Conservation (phyloP, 2,329 filamentous ascomycete genomes). For the Sclerotinia glacialis region DNA sequence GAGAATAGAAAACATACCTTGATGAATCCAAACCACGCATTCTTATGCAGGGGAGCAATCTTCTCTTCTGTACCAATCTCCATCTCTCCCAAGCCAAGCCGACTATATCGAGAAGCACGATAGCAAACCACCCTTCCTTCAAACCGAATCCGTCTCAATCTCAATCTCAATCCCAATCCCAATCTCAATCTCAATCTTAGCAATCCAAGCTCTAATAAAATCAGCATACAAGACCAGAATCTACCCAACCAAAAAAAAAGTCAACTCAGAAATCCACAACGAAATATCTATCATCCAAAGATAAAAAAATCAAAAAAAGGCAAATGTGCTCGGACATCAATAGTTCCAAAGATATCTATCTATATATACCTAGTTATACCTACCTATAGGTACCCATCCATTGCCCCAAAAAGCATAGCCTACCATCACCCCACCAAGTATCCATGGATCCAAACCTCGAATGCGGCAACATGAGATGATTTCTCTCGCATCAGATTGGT, state of each 20-base stretch:
- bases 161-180: not conserved
- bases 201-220: not conserved
- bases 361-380: not conserved
- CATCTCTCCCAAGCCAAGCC: not conserved
- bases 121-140: not conserved
- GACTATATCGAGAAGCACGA: not conserved
- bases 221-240: too few species aligned
- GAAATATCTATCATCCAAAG: not conserved
- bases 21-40: slow-evolving; percentile 37
- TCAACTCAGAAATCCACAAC: not conserved
- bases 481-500: not conserved
- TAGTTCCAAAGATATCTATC: not conserved
- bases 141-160: not conserved
- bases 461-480: not conserved
- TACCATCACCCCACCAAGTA: not conserved
- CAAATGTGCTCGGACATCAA: not conserved
- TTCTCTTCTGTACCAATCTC: slow-evolving; percentile 27
- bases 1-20: slow-evolving; percentile 30
- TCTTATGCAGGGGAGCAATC: slow-evolving; percentile 32
- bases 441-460: not conserved
- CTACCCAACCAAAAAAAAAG: not conserved
- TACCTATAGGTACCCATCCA: not conserved
- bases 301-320: not conserved
- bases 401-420: slow-evolving; percentile 7
- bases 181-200: not conserved